Evolutionary conservation across 2,329 filamentous ascomycete species (phyloP).

Genomic region (Hymenoscyphus albidus): DNA sequence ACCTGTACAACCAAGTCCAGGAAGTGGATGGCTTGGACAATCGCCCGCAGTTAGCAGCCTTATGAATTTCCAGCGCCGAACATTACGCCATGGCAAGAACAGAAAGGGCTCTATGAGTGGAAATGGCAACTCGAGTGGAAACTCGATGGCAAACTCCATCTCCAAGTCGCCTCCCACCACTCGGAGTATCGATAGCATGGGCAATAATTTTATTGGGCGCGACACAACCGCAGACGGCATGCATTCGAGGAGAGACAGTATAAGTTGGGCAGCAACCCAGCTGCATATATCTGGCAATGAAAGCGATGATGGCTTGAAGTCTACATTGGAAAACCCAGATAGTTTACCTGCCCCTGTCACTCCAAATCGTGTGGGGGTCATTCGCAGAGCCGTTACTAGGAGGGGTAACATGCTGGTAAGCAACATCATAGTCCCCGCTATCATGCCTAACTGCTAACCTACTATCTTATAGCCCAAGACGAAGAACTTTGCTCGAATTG

Average conservation of each 20-base stretch:
- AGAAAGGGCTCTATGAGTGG: slow-evolving; percentile 66
- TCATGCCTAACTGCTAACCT: slow-evolving; percentile 30
- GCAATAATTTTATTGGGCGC: slow-evolving; percentile 49
- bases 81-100: slow-evolving; percentile 56
- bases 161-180: slow-evolving; percentile 73
- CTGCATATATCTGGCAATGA: slow-evolving; percentile 79
- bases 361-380: slow-evolving; percentile 57
- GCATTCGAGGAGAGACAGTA: slow-evolving; percentile 73
- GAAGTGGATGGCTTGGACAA: slow-evolving; percentile 60
- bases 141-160: slow-evolving; percentile 62
- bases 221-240: slow-evolving; percentile 45
- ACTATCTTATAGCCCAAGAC: slow-evolving; percentile 71
- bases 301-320: slow-evolving; percentile 64
- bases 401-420: slow-evolving; percentile 83
- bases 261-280: slow-evolving; percentile 87
- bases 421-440: slow-evolving; percentile 16
- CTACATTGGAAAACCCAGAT: slow-evolving; percentile 38
- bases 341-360: slow-evolving; percentile 40
- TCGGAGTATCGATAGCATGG: slow-evolving; percentile 30
- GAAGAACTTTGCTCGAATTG: slow-evolving; percentile 89
- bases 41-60: slow-evolving; percentile 73
- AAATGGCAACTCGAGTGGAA: slow-evolving; percentile 70
- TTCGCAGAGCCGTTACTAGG: slow-evolving; percentile 77
- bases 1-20: slow-evolving; percentile 45
- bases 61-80: slow-evolving; percentile 69